Evolutionary conservation across 2,329 filamentous ascomycete genomes (phyloP).

Genomic region (Kalmusia sp.): DNA sequence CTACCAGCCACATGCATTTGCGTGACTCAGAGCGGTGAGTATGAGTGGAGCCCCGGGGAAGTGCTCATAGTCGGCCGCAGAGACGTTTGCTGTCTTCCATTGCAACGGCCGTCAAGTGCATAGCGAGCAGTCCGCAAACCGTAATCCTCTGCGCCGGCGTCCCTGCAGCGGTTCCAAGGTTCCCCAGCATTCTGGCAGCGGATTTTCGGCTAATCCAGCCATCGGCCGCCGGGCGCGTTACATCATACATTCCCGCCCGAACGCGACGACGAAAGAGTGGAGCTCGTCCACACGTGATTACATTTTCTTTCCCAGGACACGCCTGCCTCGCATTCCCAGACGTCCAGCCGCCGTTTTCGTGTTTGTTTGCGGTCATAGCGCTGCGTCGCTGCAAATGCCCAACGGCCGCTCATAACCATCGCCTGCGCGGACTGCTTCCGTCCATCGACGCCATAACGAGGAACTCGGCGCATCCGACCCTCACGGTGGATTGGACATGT

Average conservation of each 20-base stretch:
- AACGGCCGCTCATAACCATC: slow-evolving; percentile 7
- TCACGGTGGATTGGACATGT: slow-evolving; percentile 50
- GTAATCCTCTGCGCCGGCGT: not conserved
- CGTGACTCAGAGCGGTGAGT: slow-evolving; percentile 30
- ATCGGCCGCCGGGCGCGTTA: not conserved
- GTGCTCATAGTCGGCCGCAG: not conserved
- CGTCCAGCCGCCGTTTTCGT: not conserved
- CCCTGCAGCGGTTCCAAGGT: not conserved
- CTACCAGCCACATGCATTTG: not conserved
- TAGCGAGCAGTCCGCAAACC: no score
- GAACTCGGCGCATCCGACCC: slow-evolving; percentile 3
- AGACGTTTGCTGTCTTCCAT: no score
- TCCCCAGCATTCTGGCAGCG: not conserved
- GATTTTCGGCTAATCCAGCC: not conserved
- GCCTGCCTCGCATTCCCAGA: not conserved
- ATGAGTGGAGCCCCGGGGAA: slow-evolving; percentile 10
- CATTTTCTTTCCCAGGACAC: not conserved
- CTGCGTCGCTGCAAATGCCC: slow-evolving; percentile 7
- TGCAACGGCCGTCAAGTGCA: no score
- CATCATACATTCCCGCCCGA: not conserved
- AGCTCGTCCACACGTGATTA: slow-evolving; percentile 3
- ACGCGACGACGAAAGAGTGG: not conserved
- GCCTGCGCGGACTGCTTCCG: slow-evolving; percentile 4
- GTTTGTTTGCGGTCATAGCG: not conserved
- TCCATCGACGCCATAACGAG: not conserved